Base-by-base conservation (phyloP, 257 asterid genomes). In the Penstemon barbatus region DNA sequence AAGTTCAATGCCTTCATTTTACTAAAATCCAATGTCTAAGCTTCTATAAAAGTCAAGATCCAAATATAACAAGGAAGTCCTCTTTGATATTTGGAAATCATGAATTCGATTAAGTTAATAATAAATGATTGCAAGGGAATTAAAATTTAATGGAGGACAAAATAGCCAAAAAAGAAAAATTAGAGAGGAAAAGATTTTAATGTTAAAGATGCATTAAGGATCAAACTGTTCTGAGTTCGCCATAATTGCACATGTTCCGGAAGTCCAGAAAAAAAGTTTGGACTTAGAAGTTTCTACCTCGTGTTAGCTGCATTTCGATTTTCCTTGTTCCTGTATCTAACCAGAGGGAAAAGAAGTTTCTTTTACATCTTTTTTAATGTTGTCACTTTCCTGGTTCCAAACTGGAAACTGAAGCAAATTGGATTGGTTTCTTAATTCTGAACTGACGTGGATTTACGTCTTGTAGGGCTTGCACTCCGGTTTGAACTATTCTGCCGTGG, bases 391-490 rank as follows among this genome's bases (percentile, higher is more conserved):
- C 54, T 43, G 65, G 55, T 68, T 45, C 2, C 6, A 56, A 38
- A 57, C 55, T 46, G 55, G 70, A 33, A 46, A 54, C 25, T 7
- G 53, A 25, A 66, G 42, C 11, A 52, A 60, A 55, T 56, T 48
- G 60, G 57, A 66, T 60, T 37, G 5, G 8, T 19, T 10, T 44
- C 18, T 67, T 19, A 18, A 46, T 66, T 57, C 53, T 44, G 63
- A 66, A 10, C 25, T 63, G 38, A 39, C 70, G 58, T 57, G 59
- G 70, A 64, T 54, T 15, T 74, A 57, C 54, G 6, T 52, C 61
- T 65, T 84, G 65, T 76, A 79, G 94, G 83, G 89, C 33, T 65
- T 80, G 71, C 87, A 70, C 71, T 72, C 85, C 62, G 82, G 77
- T 53, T 61, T 86, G 87, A 84, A 81, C 61, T 75, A 78, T 71